phyloP scores from a whole-genome alignment of 2,329 filamentous ascomycete species.

The Fusarium paranaense region DNA sequence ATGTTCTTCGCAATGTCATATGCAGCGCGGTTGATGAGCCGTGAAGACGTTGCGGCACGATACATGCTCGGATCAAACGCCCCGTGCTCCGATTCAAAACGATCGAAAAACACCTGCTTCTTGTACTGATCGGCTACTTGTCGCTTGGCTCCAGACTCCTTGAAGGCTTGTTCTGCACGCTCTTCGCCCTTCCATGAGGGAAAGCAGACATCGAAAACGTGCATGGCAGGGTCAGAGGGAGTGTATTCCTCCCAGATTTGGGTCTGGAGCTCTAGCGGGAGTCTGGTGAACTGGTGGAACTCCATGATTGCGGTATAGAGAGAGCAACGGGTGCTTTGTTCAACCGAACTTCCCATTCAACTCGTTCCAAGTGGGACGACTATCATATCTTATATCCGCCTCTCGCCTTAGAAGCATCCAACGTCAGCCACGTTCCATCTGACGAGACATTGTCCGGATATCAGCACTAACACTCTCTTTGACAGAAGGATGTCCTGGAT shows the following conservation, averaged over 20 bases:
- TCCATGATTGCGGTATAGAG: slow-evolving; percentile 19
- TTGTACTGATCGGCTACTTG: slow-evolving; percentile 19
- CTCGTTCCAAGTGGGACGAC: not conserved
- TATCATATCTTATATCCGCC: not conserved
- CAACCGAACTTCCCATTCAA: not conserved
- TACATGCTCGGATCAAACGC: slow-evolving; percentile 36
- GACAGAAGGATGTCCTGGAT: not conserved
- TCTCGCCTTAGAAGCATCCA: not conserved
- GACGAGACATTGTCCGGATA: not conserved
- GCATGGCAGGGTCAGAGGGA: slow-evolving; percentile 37
- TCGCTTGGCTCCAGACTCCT: not conserved
- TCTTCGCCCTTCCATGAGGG: slow-evolving; percentile 34
- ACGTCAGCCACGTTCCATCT: slow-evolving; percentile 12
- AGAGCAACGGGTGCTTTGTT: not conserved
- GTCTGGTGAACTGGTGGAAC: slow-evolving; percentile 33
- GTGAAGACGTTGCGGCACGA: slow-evolving; percentile 7
- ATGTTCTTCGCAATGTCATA: slow-evolving; percentile 8
- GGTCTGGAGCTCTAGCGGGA: slow-evolving; percentile 40
- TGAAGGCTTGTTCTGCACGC: slow-evolving; percentile 28
- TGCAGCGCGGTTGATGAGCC: slow-evolving; percentile 18
- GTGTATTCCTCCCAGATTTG: slow-evolving; percentile 40
- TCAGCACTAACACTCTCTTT: slow-evolving; percentile 20
- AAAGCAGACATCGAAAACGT: slow-evolving; percentile 46
- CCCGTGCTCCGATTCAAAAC: slow-evolving; percentile 4
- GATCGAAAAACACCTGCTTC: slow-evolving; percentile 37